phyloP scores from a whole-genome alignment of 2,329 filamentous ascomycete species.

The Botrytis byssoidea region DNA sequence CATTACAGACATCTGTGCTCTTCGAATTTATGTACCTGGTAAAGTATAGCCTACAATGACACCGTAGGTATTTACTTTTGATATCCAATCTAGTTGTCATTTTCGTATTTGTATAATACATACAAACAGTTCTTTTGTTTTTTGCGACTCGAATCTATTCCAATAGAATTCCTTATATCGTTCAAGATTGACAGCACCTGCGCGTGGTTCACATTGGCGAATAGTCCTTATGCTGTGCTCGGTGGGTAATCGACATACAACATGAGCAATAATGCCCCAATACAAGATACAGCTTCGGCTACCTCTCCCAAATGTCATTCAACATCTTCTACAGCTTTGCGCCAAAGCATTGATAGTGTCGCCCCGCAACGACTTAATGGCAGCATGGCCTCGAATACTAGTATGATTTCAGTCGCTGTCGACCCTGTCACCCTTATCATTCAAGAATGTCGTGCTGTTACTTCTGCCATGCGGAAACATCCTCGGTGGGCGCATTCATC shows the following conservation, averaged over 20 bases:
- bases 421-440: conserved; percentile 92
- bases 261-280: conserved; percentile 36
- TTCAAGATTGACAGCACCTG: not conserved
- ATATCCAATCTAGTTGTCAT: conserved; percentile 3
- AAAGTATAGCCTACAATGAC: not conserved
- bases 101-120: not conserved
- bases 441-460: conserved; percentile 98
- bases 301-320: conserved; percentile 23
- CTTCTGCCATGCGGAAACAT: conserved; percentile 97
- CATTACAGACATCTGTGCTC: conserved; percentile 16
- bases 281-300: conserved; percentile 26
- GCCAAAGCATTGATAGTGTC: conserved; percentile 18
- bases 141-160: not conserved
- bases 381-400: conserved; percentile 29
- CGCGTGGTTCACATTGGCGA: not conserved
- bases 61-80: not conserved
- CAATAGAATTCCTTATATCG: not conserved
- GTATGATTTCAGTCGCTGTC: conserved; percentile 71
- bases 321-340: conserved; percentile 23
- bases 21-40: conserved; percentile 3
- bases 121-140: conserved; percentile 1
- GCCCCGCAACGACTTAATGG: conserved; percentile 25
- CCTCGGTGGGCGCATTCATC: conserved; percentile 94
- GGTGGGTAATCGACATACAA: conserved; percentile 25
- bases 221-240: conserved; percentile 21